Base-by-base conservation (phyloP, 768 basidiomycete genomes). In the Jaapia argillacea region DNA sequence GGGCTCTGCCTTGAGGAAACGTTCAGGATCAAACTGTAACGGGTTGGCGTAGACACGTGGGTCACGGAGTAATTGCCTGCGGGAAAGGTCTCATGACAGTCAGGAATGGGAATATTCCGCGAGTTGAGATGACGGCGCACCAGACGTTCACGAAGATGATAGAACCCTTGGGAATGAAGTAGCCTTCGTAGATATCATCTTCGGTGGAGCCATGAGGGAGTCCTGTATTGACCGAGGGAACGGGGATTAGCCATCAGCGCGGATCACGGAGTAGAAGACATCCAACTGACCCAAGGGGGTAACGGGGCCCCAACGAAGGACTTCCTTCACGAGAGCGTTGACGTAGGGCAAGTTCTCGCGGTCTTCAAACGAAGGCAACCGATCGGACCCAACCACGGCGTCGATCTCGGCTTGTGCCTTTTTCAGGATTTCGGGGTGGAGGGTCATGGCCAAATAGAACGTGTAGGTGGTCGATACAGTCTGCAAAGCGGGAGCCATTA, bases 21-120 rank as follows among this genome's bases (percentile, higher is more conserved):
- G 58, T 10, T 65, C 66, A 0, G 68, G 67, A 5, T 45, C 49
- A 45, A 68, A 69, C 23, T 37, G 44, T 36, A 62, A 55, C 4
- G 66, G 62, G 13, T 62, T 41, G 6, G 53, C 40, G 36, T 66
- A 66, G 22, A 54, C 56, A n/a, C 40, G 49, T 36, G 65, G 64
- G 46, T 66, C 62, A 25, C 51, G 62, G 21, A 55, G 58, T 49
- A 62, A 53, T 14, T 57, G 56, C 60, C 60, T 62, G 36, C 6
- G 28, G 7, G 36, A 16, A n/a, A n/a, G n/a, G n/a, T n/a, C n/a
- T n/a, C n/a, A n/a, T n/a, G n/a, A n/a, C n/a, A n/a, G 5, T 10
- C 5, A n/a, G 5, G 14, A 5, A n/a, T n/a, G 10, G 18, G 48
- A 13, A 2, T 10, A 52, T 56, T 60, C 5, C 2, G 36, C 26